phyloP scores from a whole-genome alignment of 129 eudicot genomes.

The Saussurea involucrata region DNA sequence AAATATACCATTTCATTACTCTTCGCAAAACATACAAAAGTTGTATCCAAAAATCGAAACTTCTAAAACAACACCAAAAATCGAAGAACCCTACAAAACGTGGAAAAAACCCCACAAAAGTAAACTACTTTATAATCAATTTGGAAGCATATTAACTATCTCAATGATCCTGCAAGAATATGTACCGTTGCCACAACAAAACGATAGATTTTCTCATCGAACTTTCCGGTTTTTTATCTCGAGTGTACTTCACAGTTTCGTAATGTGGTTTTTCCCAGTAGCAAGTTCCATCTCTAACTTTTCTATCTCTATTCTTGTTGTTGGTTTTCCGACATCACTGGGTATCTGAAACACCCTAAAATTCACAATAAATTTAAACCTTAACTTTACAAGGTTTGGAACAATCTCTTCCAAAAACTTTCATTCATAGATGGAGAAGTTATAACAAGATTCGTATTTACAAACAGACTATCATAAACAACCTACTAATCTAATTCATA shows the following conservation, averaged over 20 bases:
- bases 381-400: no score
- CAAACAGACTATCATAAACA: no score
- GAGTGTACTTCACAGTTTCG: conserved; percentile 68
- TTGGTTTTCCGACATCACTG: conserved; percentile 75
- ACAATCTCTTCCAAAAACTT: no score
- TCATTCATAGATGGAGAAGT: no score
- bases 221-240: conserved; percentile 69
- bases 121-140: conserved; percentile 2
- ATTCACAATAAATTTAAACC: no score
- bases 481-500: no score
- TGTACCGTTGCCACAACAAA: conserved; percentile 76
- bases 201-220: conserved; percentile 64
- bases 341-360: no score
- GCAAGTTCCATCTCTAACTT: conserved; percentile 72
- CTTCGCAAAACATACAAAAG: no score
- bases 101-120: background rate
- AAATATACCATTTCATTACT: no score
- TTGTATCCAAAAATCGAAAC: no score
- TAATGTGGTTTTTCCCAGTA: conserved; percentile 82
- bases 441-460: no score
- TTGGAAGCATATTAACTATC: conserved; percentile 22
- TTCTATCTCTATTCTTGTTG: conserved; percentile 67
- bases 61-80: conserved; percentile 80
- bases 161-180: background rate
- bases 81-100: conserved; percentile 62